Evolutionary conservation across 495 filamentous ascomycete genomes (phyloP), one percentile per base, ranked within the genome.

Genomic region (Annulohypoxylon stygium): DNA sequence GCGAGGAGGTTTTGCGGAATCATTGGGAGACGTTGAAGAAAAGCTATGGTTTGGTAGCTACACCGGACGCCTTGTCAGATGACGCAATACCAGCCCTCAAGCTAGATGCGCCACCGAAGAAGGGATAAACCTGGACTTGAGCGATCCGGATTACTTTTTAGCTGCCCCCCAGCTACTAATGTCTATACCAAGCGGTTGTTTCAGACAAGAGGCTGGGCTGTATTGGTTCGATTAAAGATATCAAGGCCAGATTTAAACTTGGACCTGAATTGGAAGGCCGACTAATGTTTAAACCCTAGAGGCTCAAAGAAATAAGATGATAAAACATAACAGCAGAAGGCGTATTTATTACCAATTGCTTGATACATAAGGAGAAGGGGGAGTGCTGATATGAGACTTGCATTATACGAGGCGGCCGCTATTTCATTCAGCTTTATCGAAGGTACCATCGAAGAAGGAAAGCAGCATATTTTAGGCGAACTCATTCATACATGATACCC

Each of bases 1-100:
- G 88, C 75, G 84, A 86, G 67, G 86, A 90, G 59, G 86, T 84
- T 76, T 81, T 97, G 47, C 80, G 86, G 47, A 74, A 77, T 18
- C 88, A 90, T 48, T 86, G 85, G 85, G 81, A 84, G 50, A 76
- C 81, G 57, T 50, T 88, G 47, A 83, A 79, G 67, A 70, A 81
- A 50, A 81, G 81, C 23, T 73, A 76, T 64, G 71, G 73, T 18
- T 47, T 58, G 58, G 73, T 57, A 58, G 73, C 69, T 30, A 41
- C 36, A 23, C 60, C 36, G 12, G n/a, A 41, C 2, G 16, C 36
- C 5, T 14, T 65, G 12, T 57, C 11, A 51, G 69, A 67, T 8
- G 65, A 69, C 12, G 51, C 51, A 11, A 67, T 71, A 57, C 64
- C 72, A 16, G 41, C 53, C 5, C 50, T 75, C 12, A 71, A 75